Evolutionary conservation across 495 filamentous ascomycete genomes (phyloP).

Genomic region (Letharia columbiana): DNA sequence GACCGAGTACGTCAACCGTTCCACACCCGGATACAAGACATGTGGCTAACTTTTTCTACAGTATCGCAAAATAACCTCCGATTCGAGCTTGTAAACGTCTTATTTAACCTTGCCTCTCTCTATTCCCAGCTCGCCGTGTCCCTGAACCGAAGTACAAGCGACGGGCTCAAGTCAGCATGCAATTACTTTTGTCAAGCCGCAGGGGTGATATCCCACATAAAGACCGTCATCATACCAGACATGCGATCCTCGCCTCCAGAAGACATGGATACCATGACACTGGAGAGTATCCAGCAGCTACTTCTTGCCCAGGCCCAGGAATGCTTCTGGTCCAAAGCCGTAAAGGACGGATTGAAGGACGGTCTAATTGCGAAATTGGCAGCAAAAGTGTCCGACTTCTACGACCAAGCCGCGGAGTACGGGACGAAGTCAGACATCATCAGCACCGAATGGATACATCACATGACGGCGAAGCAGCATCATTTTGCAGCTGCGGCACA

Average conservation of each 20-base stretch:
- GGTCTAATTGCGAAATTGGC: conserved; percentile 84
- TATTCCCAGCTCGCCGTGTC: conserved; percentile 87
- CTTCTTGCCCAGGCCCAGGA: conserved; percentile 90
- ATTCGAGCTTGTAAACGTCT: conserved; percentile 87
- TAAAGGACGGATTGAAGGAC: conserved; percentile 89
- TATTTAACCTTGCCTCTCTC: conserved; percentile 86
- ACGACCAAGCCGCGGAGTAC: conserved; percentile 72
- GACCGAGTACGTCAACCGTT: conserved; percentile 44
- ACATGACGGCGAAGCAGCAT: conserved; percentile 94
- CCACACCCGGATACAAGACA: not conserved
- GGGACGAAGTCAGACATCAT: conserved; percentile 82
- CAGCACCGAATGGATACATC: conserved; percentile 94
- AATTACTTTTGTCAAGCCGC: conserved; percentile 88
- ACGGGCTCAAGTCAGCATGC: conserved; percentile 81
- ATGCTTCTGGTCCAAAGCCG: conserved; percentile 97
- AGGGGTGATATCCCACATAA: conserved; percentile 74
- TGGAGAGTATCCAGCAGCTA: conserved; percentile 75
- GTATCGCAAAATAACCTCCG: conserved; percentile 85
- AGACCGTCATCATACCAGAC: conserved; percentile 71
- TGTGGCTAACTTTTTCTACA: conserved; percentile 21
- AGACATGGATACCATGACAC: conserved; percentile 85
- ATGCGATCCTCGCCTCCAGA: conserved; percentile 79
- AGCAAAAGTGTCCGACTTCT: conserved; percentile 86
- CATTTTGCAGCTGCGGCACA: conserved; percentile 96
- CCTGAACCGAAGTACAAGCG: conserved; percentile 67